A percentile compares a stretch with the other conserved stretches of the same genome.
These are phyloP conservation scores for Dipteronia dyeriana DNA, from an alignment of 345 rosid genomes.

Conservation along the genomic window DNA sequence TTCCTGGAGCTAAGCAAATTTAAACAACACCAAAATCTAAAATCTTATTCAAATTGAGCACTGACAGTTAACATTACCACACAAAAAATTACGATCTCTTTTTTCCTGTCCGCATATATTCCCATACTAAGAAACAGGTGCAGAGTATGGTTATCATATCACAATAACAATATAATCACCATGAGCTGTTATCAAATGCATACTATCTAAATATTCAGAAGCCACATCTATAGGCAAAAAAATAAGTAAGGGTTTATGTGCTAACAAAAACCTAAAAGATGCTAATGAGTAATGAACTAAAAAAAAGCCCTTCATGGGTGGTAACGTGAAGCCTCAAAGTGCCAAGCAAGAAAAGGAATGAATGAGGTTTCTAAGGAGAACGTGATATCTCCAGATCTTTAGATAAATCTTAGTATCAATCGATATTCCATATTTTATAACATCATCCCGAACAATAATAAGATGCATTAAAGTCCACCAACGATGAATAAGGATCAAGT, in stretches of 20 bases:
- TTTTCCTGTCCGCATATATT: neutral
- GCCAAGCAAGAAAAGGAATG: neutral
- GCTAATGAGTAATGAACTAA: neutral
- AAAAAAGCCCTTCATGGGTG: neutral
- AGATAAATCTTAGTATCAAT: neutral
- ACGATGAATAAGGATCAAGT: neutral
- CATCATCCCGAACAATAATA: neutral
- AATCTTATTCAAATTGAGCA: neutral
- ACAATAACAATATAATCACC: neutral
- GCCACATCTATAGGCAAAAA: neutral
- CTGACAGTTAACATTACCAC: neutral
- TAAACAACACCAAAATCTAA: neutral
- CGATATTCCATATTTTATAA: neutral
- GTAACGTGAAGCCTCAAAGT: conserved; percentile 2
- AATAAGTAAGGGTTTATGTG: neutral
- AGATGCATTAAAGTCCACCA: neutral
- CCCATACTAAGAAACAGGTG: neutral
- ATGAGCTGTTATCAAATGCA: neutral
- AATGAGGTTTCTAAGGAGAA: neutral
- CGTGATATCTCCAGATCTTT: neutral
- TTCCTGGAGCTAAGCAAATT: neutral
- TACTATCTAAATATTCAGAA: neutral
- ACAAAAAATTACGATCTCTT: neutral
- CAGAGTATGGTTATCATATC: neutral
- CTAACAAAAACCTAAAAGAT: neutral